A percentile compares a stretch with the other conserved stretches of the same genome.
Evolutionary conservation across 2,329 filamentous ascomycete genomes (phyloP).

Genomic region (Dendryphion nanum): DNA sequence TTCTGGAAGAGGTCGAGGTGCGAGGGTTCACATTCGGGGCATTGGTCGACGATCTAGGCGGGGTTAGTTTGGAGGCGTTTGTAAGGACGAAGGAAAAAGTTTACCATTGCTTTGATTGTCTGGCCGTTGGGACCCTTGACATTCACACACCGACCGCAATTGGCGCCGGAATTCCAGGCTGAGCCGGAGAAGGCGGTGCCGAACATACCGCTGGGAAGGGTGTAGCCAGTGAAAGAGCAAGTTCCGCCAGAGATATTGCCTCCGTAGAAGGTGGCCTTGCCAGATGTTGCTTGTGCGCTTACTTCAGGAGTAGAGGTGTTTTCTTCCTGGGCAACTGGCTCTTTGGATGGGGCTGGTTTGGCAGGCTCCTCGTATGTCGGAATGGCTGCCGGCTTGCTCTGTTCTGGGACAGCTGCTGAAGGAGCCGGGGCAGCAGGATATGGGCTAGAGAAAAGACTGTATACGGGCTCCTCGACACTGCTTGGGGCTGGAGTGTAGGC

Average conservation of each 20-base stretch:
- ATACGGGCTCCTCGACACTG: no score
- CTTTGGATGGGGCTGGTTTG: not conserved
- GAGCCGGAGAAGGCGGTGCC: constrained; percentile 62
- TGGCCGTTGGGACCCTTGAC: constrained; percentile 59
- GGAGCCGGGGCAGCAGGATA: not conserved
- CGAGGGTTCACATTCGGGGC: constrained; percentile 54
- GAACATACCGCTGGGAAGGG: constrained; percentile 56
- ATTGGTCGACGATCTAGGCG: constrained; percentile 55
- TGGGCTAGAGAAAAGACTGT: no score
- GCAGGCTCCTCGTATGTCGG: not conserved
- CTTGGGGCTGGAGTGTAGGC: no score
- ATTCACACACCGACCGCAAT: constrained; percentile 62
- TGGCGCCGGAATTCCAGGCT: constrained; percentile 55
- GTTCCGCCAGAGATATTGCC: constrained; percentile 55
- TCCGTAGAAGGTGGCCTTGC: constrained; percentile 38
- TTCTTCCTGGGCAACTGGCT: constrained; percentile 1
- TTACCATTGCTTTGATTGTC: constrained; percentile 63
- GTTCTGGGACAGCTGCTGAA: not conserved
- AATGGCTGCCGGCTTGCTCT: not conserved
- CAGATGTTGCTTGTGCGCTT: constrained; percentile 15
- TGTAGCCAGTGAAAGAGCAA: constrained; percentile 65
- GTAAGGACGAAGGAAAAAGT: constrained; percentile 7
- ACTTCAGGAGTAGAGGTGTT: constrained; percentile 1
- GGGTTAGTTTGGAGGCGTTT: not conserved
- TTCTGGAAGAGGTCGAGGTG: constrained; percentile 57